Evolutionary conservation across 2,329 filamentous ascomycete species (phyloP).

Genomic region (Verticillium nonalfalfae): DNA sequence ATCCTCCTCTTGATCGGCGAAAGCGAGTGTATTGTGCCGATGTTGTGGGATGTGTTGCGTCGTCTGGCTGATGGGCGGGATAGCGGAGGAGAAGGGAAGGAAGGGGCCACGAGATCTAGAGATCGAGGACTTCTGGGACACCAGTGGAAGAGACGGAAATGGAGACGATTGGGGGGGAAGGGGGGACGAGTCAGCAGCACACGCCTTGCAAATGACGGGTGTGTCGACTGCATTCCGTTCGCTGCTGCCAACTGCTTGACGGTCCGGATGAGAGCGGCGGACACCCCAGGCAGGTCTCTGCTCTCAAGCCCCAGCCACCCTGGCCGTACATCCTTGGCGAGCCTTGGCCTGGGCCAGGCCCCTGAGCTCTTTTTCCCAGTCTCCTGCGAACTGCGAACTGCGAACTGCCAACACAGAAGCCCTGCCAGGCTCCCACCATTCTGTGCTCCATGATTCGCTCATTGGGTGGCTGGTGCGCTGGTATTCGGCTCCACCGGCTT

Average conservation of each 20-base stretch:
- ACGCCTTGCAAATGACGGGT: neutral
- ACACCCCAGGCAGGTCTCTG: neutral
- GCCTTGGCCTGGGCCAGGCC: neutral
- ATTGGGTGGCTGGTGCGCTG: neutral
- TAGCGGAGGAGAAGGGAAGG: neutral
- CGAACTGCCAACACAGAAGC: neutral
- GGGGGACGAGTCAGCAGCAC: neutral
- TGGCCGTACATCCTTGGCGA: neutral
- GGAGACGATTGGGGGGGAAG: neutral
- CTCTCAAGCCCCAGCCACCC: neutral
- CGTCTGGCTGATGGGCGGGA: neutral
- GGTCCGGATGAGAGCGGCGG: neutral
- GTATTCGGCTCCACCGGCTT: neutral
- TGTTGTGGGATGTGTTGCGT: neutral
- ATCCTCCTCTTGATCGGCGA: neutral
- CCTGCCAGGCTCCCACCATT: neutral
- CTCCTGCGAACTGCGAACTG: too few relatives aligned
- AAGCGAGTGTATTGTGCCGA: neutral
- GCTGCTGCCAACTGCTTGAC: neutral
- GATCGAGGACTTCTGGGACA: neutral
- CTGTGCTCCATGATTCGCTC: neutral
- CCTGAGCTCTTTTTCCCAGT: neutral
- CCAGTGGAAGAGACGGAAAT: neutral
- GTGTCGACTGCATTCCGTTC: neutral
- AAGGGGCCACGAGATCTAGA: neutral